Evolutionary conservation across 192 early-diverging fungal species (phyloP), one percentile per base, ranked within the genome.

Genomic region (Irineochytrium annulatum): DNA sequence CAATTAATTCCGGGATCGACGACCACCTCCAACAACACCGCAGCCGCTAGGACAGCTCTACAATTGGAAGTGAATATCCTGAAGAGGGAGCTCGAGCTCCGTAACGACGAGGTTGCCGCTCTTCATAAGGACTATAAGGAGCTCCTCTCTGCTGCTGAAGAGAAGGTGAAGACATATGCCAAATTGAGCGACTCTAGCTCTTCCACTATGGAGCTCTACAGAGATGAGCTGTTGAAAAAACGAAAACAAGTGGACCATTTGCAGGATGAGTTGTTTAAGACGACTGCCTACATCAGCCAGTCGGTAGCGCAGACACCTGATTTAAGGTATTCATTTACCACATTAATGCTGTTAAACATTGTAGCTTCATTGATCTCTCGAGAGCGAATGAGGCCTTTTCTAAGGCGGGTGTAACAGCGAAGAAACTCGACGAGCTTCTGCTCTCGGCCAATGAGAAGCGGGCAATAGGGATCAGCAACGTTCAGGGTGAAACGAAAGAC

Each of bases 151-250:
- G 64, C 52, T 2, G 26, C 59, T 31, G 65, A 71, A 26, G 64
- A 68, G 33, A 71, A 71, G 49, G 6, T 67, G 3, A 51, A 55
- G 29, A 55, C 35, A n/a, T 68, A 43, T 26, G 46, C 41, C 19
- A 56, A 62, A 37, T 28, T 71, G 26, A 58, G 49, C 22, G 67
- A 71, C 32, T 55, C 62, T 11, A 61, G 56, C 34, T 57, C 61
- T 3, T 52, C 60, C 53, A 55, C 62, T 5, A 67, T 71, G 70
- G 70, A 71, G n/a, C 45, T 60, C 3, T 67, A 71, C 60, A 56
- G 70, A 3, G 55, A 68, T 31, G 63, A 71, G 35, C 37, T 71
- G 35, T 14, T 43, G 59, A 59, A 55, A 33, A 74, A 71, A 49
- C 34, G 24, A 17, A 39, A 54, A 28, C 33, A 48, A 3, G 27